phyloP scores from a whole-genome alignment of 140 eudicot genomes.

The Cichorium intybus region DNA sequence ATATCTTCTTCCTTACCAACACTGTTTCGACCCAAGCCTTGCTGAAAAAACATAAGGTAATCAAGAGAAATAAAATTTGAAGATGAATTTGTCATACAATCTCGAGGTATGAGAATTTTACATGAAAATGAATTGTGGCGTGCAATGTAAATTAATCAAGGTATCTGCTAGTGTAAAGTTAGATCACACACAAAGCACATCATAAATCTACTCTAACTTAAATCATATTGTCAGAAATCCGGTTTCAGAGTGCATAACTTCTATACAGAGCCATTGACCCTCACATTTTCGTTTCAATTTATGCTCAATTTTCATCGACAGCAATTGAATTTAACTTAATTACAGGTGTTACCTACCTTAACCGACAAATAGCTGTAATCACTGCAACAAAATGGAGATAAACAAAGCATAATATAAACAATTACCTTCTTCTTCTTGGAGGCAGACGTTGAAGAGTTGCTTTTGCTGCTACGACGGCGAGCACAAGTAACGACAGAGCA shows the following conservation, averaged over 20 bases:
- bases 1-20: conserved; percentile 50
- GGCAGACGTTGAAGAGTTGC: conserved; percentile 20
- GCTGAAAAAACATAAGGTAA: conserved; percentile 33
- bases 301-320: background rate
- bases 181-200: background rate
- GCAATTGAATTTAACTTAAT: background rate
- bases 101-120: background rate
- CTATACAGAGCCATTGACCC: background rate
- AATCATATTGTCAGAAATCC: conserved; percentile 4
- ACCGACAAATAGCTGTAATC: background rate
- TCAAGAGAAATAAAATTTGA: background rate
- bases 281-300: background rate
- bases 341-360: background rate
- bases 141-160: background rate
- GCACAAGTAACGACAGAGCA: conserved; percentile 31
- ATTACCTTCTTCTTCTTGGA: conserved; percentile 39
- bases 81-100: background rate
- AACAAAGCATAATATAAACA: background rate
- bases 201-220: background rate
- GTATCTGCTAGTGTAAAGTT: background rate
- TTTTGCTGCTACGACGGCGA: conserved; percentile 30
- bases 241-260: background rate
- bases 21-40: conserved; percentile 29
- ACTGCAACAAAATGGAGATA: background rate
- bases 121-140: background rate